Evolutionary conservation across 768 basidiomycete genomes (phyloP), one percentile per base, ranked within the genome.

Genomic region (Auricularia auricula-judae): DNA sequence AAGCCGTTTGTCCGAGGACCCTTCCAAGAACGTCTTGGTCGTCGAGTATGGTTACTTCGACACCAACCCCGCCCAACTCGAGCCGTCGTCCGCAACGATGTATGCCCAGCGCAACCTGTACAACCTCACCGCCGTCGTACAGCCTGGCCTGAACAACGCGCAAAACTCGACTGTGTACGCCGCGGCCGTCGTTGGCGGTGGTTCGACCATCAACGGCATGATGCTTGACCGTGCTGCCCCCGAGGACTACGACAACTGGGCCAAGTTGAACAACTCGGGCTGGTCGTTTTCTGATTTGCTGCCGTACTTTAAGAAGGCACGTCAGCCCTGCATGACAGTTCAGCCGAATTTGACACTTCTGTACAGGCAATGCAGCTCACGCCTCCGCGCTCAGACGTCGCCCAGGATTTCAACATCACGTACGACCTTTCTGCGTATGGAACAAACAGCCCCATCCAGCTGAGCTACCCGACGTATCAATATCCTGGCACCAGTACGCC

Each of bases 1-100:
- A 3, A 68, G 68, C 34, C 71, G 78, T 21, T 74, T 79, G 5
- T 74, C 72, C 60, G 74, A 74, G 63, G 71, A 77, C 54, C 68
- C 71, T 0, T 29, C 59, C 1, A 59, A 59, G 56, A n/a, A 5
- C 10, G 56, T 59, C 16, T 29, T 59, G 56, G 23, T 59, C 7
- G 56, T 59, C 56, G 56, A 59, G 56, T 59, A 59, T 23, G 56
- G 56, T 7, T 35, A 33, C 23, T 12, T 59, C 34, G 56, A 59
- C 56, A 29, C 11, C 29, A 59, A 23, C 56, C 56, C 56, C 23
- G 21, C 56, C 23, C 56, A 59, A 29, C 14, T 59, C 23, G 29
- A 59, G 56, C 56, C 56, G 8, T 33, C 29, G 16, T n/a, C 16
- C 29, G 56, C 56, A 18, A 35, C 34, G 29, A 29, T 14, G 11